A percentile compares a stretch with the other conserved stretches of the same genome.
These are phyloP conservation scores for Colletotrichum godetiae DNA, from an alignment of 2,329 filamentous ascomycete genomes.

Conservation along the genomic window DNA sequence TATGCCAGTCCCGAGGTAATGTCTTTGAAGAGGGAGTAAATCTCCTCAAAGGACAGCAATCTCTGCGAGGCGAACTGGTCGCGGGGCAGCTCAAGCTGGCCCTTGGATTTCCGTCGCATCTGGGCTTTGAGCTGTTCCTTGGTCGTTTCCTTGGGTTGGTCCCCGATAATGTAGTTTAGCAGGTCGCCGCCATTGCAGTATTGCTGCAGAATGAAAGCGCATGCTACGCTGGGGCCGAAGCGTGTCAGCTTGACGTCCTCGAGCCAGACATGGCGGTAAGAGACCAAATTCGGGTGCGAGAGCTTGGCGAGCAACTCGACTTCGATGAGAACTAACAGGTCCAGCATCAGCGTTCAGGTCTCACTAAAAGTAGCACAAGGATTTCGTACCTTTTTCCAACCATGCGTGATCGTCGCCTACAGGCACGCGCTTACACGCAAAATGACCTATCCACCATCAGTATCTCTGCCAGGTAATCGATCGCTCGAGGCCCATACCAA, in stretches of 20 bases:
- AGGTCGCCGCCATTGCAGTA: constrained; percentile 97
- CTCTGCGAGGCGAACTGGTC: constrained; percentile 56
- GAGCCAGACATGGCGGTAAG: constrained; percentile 97
- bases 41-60: constrained; percentile 81
- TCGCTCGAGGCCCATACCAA: constrained; percentile 57
- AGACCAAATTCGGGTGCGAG: constrained; percentile 94
- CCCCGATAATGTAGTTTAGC: constrained; percentile 85
- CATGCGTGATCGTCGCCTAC: constrained; percentile 95
- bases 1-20: constrained; percentile 93
- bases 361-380: not conserved
- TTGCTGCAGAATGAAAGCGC: constrained; percentile 96
- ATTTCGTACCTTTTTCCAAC: constrained; percentile 78
- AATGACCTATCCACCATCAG: constrained; percentile 65
- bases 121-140: constrained; percentile 91
- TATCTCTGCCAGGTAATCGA: not conserved
- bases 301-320: constrained; percentile 93
- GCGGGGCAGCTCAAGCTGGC: constrained; percentile 73
- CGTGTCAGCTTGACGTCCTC: constrained; percentile 86
- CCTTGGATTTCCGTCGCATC: constrained; percentile 83
- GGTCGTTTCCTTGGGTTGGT: constrained; percentile 70
- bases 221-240: constrained; percentile 92
- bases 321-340: constrained; percentile 76
- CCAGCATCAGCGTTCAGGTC: not conserved
- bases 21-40: constrained; percentile 96
- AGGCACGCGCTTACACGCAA: constrained; percentile 96